phyloP scores from a whole-genome alignment of 768 basidiomycete genomes.

The Boletales sp. region DNA sequence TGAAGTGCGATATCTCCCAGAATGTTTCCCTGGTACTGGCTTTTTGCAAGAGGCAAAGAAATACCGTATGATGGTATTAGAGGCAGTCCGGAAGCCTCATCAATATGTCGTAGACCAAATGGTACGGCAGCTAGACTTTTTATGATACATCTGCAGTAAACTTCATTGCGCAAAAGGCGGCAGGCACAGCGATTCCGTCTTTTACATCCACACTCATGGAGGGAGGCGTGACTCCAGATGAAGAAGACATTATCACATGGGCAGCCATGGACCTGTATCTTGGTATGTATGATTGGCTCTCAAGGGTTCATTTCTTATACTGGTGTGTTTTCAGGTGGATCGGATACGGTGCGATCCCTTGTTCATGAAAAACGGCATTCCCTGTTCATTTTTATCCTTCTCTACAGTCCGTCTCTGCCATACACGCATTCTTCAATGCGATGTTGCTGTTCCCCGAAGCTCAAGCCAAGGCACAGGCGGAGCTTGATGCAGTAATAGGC shows the following conservation, averaged over 20 bases:
- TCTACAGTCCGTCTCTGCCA: conserved; percentile 13
- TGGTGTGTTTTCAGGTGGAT: conserved; percentile 20
- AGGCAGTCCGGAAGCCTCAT: conserved; percentile 2
- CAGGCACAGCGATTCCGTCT: conserved; percentile 8
- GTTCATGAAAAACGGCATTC: neutral
- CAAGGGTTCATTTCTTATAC: neutral
- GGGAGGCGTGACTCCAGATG: conserved; percentile 6
- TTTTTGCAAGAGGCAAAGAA: conserved; percentile 11
- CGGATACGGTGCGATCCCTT: conserved; percentile 25
- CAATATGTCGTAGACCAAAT: conserved; percentile 11
- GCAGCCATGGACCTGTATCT: conserved; percentile 14
- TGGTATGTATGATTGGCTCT: conserved; percentile 1
- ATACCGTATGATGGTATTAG: conserved; percentile 2
- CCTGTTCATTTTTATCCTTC: no score
- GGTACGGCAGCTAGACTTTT: no score
- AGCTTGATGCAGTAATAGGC: conserved; percentile 11
- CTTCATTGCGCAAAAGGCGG: no score
- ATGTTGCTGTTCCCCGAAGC: conserved; percentile 11
- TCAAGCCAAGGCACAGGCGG: conserved; percentile 8
- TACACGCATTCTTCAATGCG: conserved; percentile 17
- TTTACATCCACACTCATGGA: conserved; percentile 12
- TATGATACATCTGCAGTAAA: no score
- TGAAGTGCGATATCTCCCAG: conserved; percentile 15
- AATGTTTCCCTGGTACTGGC: conserved; percentile 20
- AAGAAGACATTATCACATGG: conserved; percentile 13